Evolutionary conservation across 2,329 filamentous ascomycete species (phyloP).

Genomic region (Fusarium fujikuroi): DNA sequence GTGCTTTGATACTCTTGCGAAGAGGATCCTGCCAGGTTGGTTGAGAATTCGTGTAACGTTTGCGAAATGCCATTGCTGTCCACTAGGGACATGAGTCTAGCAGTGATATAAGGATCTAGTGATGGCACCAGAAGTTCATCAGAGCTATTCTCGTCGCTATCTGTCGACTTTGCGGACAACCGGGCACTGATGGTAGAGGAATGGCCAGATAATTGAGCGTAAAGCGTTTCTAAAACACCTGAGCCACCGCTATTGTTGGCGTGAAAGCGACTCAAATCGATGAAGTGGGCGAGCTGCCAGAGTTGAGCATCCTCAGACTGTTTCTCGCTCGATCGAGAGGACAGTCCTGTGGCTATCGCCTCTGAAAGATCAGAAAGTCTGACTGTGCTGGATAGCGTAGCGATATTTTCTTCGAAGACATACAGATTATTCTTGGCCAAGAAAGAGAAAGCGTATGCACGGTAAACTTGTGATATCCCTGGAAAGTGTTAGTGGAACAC

Average conservation of each 20-base stretch:
- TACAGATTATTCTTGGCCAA: slow-evolving; percentile 47
- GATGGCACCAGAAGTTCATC: slow-evolving; percentile 37
- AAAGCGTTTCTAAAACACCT: slow-evolving; percentile 62
- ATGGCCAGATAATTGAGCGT: slow-evolving; percentile 63
- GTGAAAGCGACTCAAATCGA: slow-evolving; percentile 63
- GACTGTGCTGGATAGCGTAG: slow-evolving; percentile 51
- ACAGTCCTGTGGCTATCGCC: slow-evolving; percentile 53
- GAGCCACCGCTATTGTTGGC: slow-evolving; percentile 50
- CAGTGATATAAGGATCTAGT: slow-evolving; percentile 68
- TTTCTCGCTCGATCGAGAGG: slow-evolving; percentile 36
- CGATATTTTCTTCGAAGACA: slow-evolving; percentile 55
- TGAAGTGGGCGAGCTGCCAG: slow-evolving; percentile 75
- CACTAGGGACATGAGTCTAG: slow-evolving; percentile 76
- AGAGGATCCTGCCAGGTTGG: slow-evolving; percentile 46
- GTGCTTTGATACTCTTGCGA: slow-evolving; percentile 53
- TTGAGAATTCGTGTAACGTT: slow-evolving; percentile 50
- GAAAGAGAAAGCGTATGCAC: slow-evolving; percentile 43
- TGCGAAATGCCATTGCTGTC: slow-evolving; percentile 77
- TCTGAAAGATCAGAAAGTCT: slow-evolving; percentile 54
- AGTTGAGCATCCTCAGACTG: slow-evolving; percentile 59
- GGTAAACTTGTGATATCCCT: slow-evolving; percentile 28
- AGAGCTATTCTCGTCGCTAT: slow-evolving; percentile 32
- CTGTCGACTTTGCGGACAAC: slow-evolving; percentile 44
- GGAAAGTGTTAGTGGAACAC: slow-evolving; percentile 7
- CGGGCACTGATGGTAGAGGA: slow-evolving; percentile 62